Conservation (phyloP, 345 rosid genomes). For the Hibiscus trionum region DNA sequence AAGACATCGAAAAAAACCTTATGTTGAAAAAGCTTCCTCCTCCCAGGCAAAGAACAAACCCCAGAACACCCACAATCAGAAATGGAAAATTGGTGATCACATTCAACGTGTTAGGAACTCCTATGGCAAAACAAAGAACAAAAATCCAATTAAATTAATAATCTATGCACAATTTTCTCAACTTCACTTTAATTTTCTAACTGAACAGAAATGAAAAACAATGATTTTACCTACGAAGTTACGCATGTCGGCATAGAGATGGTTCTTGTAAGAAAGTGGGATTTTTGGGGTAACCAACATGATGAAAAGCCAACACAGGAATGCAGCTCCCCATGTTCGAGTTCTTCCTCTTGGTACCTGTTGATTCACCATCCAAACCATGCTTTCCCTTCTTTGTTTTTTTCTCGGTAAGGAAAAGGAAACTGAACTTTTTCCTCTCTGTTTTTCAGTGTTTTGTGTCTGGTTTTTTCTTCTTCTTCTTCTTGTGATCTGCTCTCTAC, state of each 20-base stretch:
- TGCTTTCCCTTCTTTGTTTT: neutral
- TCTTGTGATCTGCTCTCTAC: neutral
- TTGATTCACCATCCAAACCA: slow-evolving; percentile 54
- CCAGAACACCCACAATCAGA: slow-evolving; percentile 68
- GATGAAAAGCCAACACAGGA: slow-evolving; percentile 49
- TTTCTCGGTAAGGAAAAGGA: neutral
- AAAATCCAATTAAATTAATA: neutral
- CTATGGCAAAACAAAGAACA: slow-evolving; percentile 30
- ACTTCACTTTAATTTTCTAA: neutral
- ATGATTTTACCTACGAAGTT: slow-evolving; percentile 61
- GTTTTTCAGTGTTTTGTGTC: neutral
- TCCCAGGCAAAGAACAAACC: slow-evolving; percentile 60
- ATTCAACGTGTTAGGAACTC: slow-evolving; percentile 83
- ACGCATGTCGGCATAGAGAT: slow-evolving; percentile 71
- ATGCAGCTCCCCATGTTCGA: slow-evolving; percentile 39
- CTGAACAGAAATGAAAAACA: neutral
- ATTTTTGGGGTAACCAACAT: slow-evolving; percentile 65
- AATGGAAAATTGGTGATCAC: slow-evolving; percentile 84
- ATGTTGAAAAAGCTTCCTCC: slow-evolving; percentile 63
- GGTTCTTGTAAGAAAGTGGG: slow-evolving; percentile 40
- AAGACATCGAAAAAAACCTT: slow-evolving; percentile 31
- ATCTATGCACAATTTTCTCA: neutral
- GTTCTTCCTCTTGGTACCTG: slow-evolving; percentile 38
- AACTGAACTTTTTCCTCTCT: slow-evolving; percentile 9
- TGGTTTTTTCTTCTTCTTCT: neutral